Conservation (phyloP, 176 grass and related monocot species). For the Eragrostis nindensis region DNA sequence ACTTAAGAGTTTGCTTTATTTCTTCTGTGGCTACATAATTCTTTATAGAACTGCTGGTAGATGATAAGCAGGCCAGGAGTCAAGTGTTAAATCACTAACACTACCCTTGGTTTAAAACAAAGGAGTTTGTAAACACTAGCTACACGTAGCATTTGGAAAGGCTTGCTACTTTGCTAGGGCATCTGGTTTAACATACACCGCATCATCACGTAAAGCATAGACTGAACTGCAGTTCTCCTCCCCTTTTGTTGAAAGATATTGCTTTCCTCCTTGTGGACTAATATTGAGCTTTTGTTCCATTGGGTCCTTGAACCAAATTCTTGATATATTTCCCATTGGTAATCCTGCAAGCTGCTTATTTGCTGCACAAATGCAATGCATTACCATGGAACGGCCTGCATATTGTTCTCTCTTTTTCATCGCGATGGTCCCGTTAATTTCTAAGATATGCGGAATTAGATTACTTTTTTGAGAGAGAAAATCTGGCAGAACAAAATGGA, state of each 20-base stretch:
- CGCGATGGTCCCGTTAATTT: conserved; percentile 27
- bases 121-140: background rate
- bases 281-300: background rate
- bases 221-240: background rate
- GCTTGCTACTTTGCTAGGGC: conserved; percentile 17
- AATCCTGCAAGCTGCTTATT: background rate
- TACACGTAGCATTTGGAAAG: conserved; percentile 32
- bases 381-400: background rate
- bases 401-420: conserved; percentile 32
- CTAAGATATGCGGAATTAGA: background rate
- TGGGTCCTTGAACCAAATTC: background rate
- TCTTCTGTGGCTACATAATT: background rate
- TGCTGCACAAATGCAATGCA: background rate
- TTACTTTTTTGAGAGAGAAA: background rate
- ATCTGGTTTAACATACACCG: background rate
- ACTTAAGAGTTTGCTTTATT: background rate
- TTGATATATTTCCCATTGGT: background rate
- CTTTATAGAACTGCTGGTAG: background rate
- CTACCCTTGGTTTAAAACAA: background rate
- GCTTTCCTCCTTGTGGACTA: conserved; percentile 1
- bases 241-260: background rate
- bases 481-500: conserved; percentile 30
- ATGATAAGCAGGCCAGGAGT: background rate
- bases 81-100: conserved; percentile 4
- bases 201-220: background rate